A percentile compares a stretch with the other conserved stretches of the same genome.
Evolutionary conservation across 2,329 filamentous ascomycete genomes (phyloP).

Genomic region (Epicoccum sorghinum): DNA sequence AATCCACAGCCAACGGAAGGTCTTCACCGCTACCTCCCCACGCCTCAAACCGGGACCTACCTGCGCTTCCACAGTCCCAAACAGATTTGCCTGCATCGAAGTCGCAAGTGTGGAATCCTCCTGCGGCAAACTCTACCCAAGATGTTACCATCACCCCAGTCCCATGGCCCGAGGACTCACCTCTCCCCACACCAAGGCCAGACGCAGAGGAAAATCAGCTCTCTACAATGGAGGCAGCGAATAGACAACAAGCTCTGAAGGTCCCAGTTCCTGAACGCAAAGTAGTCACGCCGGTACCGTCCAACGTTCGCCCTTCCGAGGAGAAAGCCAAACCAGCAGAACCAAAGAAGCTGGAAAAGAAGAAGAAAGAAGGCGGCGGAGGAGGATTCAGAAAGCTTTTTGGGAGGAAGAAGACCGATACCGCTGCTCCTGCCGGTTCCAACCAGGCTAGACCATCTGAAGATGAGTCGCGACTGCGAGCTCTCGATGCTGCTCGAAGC

Average conservation of each 20-base stretch:
- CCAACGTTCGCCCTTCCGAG: constrained; percentile 27
- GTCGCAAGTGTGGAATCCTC: constrained; percentile 12
- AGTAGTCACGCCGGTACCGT: constrained; percentile 19
- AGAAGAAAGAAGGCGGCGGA: constrained; percentile 40
- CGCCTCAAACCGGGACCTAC: constrained; percentile 49
- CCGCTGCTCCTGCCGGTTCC: constrained; percentile 18
- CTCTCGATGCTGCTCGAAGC: constrained; percentile 31
- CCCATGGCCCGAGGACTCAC: constrained; percentile 35
- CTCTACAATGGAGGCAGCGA: constrained; percentile 25
- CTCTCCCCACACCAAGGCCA: constrained; percentile 35
- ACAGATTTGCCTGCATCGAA: constrained; percentile 24
- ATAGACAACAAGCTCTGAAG: constrained; percentile 53
- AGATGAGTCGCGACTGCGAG: constrained; percentile 25
- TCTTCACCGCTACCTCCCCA: constrained; percentile 33
- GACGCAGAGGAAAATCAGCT: constrained; percentile 37
- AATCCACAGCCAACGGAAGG: constrained; percentile 39
- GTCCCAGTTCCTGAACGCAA: constrained; percentile 41
- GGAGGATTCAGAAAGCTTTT: constrained; percentile 51
- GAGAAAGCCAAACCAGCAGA: constrained; percentile 23
- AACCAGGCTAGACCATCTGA: constrained; percentile 22
- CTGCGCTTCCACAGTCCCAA: constrained; percentile 48
- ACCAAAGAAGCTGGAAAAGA: constrained; percentile 48
- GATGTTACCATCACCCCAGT: constrained; percentile 44
- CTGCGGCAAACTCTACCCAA: constrained; percentile 22
- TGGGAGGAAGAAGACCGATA: constrained; percentile 46